phyloP scores from a whole-genome alignment of 2,329 filamentous ascomycete genomes.

The Verticillium isaacii region DNA sequence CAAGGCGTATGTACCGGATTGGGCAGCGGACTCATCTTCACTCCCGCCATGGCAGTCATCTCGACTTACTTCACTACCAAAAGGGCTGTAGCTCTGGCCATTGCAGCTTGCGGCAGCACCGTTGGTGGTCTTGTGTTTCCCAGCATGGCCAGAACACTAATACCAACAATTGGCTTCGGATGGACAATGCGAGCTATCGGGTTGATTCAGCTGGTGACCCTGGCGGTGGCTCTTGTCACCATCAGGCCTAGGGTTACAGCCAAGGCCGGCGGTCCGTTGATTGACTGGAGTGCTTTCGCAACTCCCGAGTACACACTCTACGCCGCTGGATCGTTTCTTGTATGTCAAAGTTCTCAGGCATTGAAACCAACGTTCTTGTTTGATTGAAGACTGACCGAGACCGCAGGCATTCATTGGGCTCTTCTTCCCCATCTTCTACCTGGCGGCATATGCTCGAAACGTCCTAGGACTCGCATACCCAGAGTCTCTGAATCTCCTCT shows the following conservation, averaged over 20 bases:
- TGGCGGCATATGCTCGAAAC: slow-evolving; percentile 26
- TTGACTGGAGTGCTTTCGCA: not conserved
- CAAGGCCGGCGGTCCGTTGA: not conserved
- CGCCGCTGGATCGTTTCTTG: slow-evolving; percentile 18
- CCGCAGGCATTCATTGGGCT: slow-evolving; percentile 14
- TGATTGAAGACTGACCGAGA: not conserved
- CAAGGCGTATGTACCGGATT: slow-evolving; percentile 33
- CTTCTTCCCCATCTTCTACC: slow-evolving; percentile 35
- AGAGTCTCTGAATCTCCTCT: slow-evolving; percentile 33
- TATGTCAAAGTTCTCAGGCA: slow-evolving; percentile 29
- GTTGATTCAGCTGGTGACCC: slow-evolving; percentile 32
- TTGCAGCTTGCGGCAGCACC: slow-evolving; percentile 27
- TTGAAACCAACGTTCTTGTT: slow-evolving; percentile 11
- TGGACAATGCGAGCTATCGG: slow-evolving; percentile 45
- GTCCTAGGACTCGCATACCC: slow-evolving; percentile 14
- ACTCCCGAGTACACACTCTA: not conserved
- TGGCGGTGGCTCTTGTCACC: not conserved
- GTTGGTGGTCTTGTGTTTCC: slow-evolving; percentile 35
- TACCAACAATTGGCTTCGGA: slow-evolving; percentile 47
- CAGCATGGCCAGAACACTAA: slow-evolving; percentile 33
- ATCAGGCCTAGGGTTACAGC: not conserved
- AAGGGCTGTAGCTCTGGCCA: slow-evolving; percentile 25
- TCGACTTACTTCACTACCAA: slow-evolving; percentile 32
- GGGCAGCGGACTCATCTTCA: slow-evolving; percentile 28
- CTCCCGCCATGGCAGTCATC: slow-evolving; percentile 30